phyloP scores from a whole-genome alignment of 163 green algal genomes.

The Trebouxia gelatinosa region DNA sequence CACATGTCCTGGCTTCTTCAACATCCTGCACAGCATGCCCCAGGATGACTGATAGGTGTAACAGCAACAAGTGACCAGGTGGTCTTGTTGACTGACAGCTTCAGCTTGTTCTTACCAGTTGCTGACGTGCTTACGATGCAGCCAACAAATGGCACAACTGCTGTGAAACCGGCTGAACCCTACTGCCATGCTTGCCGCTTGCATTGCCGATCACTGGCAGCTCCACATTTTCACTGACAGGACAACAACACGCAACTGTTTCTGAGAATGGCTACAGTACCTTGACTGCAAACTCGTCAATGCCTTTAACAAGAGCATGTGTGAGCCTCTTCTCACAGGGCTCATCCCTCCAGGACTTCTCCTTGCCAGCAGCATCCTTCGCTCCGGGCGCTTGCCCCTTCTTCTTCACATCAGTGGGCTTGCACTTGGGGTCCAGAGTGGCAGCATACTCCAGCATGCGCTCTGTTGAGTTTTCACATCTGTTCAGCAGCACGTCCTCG shows the following conservation, averaged over 20 bases:
- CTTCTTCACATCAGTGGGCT: slow-evolving; percentile 67
- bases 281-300: slow-evolving; percentile 72
- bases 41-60: too few species aligned
- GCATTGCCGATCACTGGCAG: too few species aligned
- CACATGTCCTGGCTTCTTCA: slow-evolving; percentile 84
- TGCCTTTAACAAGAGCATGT: slow-evolving; percentile 94
- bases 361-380: slow-evolving; percentile 27
- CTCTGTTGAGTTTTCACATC: slow-evolving; percentile 80
- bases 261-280: too few species aligned
- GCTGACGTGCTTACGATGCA: too few species aligned
- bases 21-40: too few species aligned
- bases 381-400: slow-evolving; percentile 45
- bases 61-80: too few species aligned
- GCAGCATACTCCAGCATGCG: slow-evolving; percentile 88
- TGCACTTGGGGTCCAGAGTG: slow-evolving; percentile 70
- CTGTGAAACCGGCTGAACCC: too few species aligned
- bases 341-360: slow-evolving; percentile 78
- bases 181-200: too few species aligned
- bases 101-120: too few species aligned
- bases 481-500: slow-evolving; percentile 96
- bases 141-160: too few species aligned
- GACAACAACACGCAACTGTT: slow-evolving; percentile 16
- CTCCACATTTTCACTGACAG: background rate
- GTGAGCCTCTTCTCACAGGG: slow-evolving; percentile 85
- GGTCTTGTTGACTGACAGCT: too few species aligned